Evolutionary conservation across 2,329 filamentous ascomycete species (phyloP).

Genomic region (Clathrospora elynae): DNA sequence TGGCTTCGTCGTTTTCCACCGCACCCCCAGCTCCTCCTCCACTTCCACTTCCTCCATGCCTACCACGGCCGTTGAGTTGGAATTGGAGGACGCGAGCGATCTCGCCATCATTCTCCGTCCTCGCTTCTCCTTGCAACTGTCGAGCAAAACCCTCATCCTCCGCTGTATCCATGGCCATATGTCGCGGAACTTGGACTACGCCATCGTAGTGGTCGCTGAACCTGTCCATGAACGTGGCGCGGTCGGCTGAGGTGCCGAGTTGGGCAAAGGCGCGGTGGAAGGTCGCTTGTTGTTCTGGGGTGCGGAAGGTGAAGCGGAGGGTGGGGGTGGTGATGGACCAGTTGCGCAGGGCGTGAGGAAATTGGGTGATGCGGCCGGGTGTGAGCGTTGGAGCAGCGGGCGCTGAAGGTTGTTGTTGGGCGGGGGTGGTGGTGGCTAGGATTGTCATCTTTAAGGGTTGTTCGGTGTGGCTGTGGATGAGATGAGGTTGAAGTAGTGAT

Average conservation of each 20-base stretch:
- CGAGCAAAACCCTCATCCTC: neutral
- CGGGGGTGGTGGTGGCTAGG: no score
- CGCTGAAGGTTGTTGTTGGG: no score
- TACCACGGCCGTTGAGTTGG: no score
- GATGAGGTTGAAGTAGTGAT: no score
- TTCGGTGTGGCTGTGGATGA: no score
- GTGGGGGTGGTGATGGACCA: neutral
- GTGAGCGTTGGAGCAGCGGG: no score
- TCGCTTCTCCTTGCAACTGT: neutral
- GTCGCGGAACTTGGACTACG: neutral
- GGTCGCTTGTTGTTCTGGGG: neutral
- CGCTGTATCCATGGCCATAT: neutral
- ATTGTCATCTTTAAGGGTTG: no score
- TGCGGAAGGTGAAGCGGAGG: conserved; percentile 4
- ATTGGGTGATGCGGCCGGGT: neutral
- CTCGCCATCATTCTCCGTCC: no score
- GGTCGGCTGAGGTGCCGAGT: neutral
- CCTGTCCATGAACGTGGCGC: neutral
- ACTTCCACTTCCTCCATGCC: neutral
- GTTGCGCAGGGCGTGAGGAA: neutral
- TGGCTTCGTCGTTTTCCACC: neutral
- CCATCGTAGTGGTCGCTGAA: conserved; percentile 4
- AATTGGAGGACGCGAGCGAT: no score
- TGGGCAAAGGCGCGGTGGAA: conserved; percentile 3
- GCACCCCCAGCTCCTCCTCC: neutral